Evolutionary conservation across 495 filamentous ascomycete genomes (phyloP).

Genomic region (Clohesyomyces aquaticus): DNA sequence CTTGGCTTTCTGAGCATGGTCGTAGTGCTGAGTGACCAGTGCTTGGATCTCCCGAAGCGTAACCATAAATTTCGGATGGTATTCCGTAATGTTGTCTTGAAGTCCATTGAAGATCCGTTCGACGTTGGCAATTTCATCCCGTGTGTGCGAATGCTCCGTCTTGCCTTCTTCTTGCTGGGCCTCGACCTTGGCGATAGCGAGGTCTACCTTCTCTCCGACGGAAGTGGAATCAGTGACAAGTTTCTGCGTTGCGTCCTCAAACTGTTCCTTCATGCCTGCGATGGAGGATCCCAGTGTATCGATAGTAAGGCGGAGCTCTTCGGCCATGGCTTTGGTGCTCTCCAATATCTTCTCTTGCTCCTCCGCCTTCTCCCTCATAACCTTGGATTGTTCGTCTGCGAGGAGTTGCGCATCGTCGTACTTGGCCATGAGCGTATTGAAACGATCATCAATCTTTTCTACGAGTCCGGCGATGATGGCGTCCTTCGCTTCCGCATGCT

Average conservation of each 20-base stretch:
- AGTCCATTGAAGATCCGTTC: slow-evolving; percentile 73
- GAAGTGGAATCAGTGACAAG: slow-evolving; percentile 84
- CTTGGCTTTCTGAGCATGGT: slow-evolving; percentile 60
- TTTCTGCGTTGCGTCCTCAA: slow-evolving; percentile 82
- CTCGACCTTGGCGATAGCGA: slow-evolving; percentile 75
- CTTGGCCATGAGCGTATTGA: slow-evolving; percentile 74
- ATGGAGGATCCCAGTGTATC: slow-evolving; percentile 79
- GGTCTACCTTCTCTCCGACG: slow-evolving; percentile 76
- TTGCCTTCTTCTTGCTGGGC: slow-evolving; percentile 72
- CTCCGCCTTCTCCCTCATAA: slow-evolving; percentile 65
- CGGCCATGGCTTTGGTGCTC: slow-evolving; percentile 74
- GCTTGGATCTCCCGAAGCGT: slow-evolving; percentile 80
- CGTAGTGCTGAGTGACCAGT: slow-evolving; percentile 79
- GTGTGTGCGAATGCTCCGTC: slow-evolving; percentile 74
- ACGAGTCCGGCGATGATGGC: slow-evolving; percentile 61
- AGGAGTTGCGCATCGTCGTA: slow-evolving; percentile 78
- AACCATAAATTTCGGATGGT: slow-evolving; percentile 81
- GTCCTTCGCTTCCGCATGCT: slow-evolving; percentile 64
- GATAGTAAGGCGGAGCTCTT: slow-evolving; percentile 81
- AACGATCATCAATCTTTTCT: slow-evolving; percentile 76
- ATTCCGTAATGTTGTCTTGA: slow-evolving; percentile 74
- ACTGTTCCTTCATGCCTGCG: slow-evolving; percentile 40
- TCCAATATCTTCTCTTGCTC: slow-evolving; percentile 70
- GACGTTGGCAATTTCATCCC: slow-evolving; percentile 73
- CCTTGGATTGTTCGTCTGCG: slow-evolving; percentile 69